Conservation (phyloP, 2,329 filamentous ascomycete species). For the Aspergillus caelatus region DNA sequence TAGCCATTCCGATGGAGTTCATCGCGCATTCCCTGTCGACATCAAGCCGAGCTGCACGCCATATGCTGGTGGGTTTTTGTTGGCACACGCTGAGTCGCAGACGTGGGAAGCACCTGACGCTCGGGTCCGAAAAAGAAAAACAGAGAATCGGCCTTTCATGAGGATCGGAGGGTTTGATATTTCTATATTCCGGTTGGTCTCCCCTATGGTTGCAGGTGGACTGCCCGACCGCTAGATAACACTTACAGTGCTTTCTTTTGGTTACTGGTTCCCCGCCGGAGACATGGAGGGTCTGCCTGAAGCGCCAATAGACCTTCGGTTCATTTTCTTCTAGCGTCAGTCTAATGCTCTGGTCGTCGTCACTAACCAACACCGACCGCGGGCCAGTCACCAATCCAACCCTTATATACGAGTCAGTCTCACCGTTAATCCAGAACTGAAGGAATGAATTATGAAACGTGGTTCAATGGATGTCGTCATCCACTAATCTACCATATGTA, state of each 20-base stretch:
- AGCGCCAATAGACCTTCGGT: not conserved
- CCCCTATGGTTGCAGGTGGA: not conserved
- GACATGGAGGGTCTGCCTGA: not conserved
- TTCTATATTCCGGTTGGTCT: not conserved
- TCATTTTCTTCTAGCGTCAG: not conserved
- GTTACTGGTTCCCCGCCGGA: not conserved
- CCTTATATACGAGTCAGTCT: not conserved
- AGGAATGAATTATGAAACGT: not conserved
- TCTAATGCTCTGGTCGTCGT: not conserved
- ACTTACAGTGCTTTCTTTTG: not conserved
- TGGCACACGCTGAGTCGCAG: constrained; percentile 7
- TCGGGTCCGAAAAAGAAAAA: not conserved
- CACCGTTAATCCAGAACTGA: not conserved
- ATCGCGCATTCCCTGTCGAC: not conserved
- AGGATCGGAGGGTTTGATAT: not conserved
- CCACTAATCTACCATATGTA: not conserved
- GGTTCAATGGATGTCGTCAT: not conserved
- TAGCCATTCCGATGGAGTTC: not conserved
- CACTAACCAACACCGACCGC: not conserved
- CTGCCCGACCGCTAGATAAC: not conserved
- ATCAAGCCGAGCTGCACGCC: not conserved
- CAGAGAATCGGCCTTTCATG: not conserved
- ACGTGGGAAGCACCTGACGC: constrained; percentile 2
- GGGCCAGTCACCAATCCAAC: not conserved
- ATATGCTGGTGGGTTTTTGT: constrained; percentile 2